Evolutionary conservation across 139 green algal species (phyloP), one percentile per base, ranked within the genome.

Genomic region (Micractinium conductrix): DNA sequence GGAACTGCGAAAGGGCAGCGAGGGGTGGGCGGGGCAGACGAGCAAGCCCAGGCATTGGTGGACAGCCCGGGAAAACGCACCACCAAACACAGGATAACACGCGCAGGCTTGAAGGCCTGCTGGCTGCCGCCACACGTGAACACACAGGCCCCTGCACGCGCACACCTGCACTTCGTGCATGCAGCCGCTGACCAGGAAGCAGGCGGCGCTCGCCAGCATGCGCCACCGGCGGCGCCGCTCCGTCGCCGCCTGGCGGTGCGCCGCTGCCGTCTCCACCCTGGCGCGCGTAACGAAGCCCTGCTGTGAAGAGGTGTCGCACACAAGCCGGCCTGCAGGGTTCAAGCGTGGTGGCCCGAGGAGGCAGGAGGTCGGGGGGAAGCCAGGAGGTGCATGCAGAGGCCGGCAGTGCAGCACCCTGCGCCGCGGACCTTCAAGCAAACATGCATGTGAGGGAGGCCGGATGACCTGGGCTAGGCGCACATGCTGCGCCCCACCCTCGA

Each of bases 161-260:
- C 12, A 2, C 26, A 85, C 60, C 48, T 79, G 80, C 22, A 85
- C 35, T 37, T 85, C 80, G 68, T 85, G 80, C 80, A 85, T 85
- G 19, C 28, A 3, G 7, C 63, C 80, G 70, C 68, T 79, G 26
- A 53, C 67, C 9, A 78, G 67, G 48, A 85, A 85, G 67, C 67
- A 72, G 1, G 67, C 67, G 12, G 67, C 68, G 19, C 40, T 45
- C 26, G 28, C 80, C 21, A 53, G 35, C 45, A 67, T 9, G 21
- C 79, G 79, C 43, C 79, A 42, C 42, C 17, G n/a, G 42, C 68
- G 65, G 24, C 30, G 28, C 7, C 8, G 44, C n/a, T 50, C 21
- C 50, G 50, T 35, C 44, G 44, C 65, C 2, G 14, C 33, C 38
- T 2, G 3, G 28, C 33, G n/a, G n/a, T n/a, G n/a, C 3, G 63